Percentiles rank a stretch among this genome's conserved stretches.
Conservation (phyloP, 2,329 filamentous ascomycete genomes). For the Didymella keratinophila region DNA sequence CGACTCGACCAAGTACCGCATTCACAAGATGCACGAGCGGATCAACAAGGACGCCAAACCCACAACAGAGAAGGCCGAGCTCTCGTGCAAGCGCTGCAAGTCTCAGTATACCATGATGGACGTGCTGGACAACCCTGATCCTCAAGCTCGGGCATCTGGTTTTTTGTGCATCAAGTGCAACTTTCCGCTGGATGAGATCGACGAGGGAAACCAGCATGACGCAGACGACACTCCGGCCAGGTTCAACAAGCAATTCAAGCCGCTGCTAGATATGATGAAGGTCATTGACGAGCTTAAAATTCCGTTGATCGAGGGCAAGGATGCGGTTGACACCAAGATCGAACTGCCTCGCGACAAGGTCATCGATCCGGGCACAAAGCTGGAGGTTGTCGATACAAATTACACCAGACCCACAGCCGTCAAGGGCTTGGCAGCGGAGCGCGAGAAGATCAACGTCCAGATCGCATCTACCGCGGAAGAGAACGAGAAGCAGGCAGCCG, state of each 20-base stretch:
- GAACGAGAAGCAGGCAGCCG: constrained; percentile 71
- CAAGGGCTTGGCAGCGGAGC: constrained; percentile 70
- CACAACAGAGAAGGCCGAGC: constrained; percentile 86
- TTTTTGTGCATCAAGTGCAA: constrained; percentile 87
- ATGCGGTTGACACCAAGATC: constrained; percentile 68
- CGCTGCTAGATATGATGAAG: constrained; percentile 77
- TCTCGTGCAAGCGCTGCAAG: constrained; percentile 81
- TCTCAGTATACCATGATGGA: constrained; percentile 90
- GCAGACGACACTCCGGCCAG: constrained; percentile 53
- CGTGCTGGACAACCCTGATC: constrained; percentile 78
- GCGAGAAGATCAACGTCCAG: constrained; percentile 73
- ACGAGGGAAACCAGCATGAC: constrained; percentile 38
- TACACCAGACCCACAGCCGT: constrained; percentile 70
- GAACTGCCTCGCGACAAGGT: constrained; percentile 72
- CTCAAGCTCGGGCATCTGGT: constrained; percentile 60
- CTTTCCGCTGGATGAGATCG: constrained; percentile 58
- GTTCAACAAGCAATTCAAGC: constrained; percentile 80
- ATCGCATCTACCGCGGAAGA: constrained; percentile 72
- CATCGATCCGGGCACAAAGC: constrained; percentile 68
- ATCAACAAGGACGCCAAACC: constrained; percentile 85
- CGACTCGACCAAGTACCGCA: constrained; percentile 94
- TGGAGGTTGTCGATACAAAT: constrained; percentile 64
- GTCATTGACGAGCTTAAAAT: constrained; percentile 78
- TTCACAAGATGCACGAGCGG: constrained; percentile 85
- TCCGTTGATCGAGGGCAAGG: constrained; percentile 76